phyloP scores from a whole-genome alignment of 768 basidiomycete species.

The Rhodotorula babjevae region DNA sequence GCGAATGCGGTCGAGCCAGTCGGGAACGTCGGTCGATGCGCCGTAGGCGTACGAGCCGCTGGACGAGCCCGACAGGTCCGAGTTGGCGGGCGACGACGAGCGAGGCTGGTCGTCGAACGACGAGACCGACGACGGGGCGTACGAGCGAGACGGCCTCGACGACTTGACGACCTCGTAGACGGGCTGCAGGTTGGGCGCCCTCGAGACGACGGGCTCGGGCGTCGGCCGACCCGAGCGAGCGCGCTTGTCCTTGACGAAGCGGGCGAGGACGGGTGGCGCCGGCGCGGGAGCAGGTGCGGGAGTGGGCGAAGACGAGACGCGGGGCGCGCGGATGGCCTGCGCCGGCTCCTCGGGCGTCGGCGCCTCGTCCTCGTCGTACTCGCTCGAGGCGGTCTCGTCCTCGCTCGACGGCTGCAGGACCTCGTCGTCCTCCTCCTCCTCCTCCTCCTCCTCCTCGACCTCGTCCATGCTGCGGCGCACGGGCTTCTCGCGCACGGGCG shows the following conservation, averaged over 20 bases:
- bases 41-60: neutral
- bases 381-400: neutral
- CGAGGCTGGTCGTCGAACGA: neutral
- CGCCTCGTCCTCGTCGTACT: neutral
- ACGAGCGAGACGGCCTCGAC: neutral
- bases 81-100: neutral
- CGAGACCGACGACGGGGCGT: neutral
- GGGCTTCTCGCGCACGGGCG: neutral
- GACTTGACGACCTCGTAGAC: slow-evolving; percentile 9
- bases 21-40: slow-evolving; percentile 20
- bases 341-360: neutral
- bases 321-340: neutral
- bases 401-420: too few relatives aligned
- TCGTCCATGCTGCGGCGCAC: neutral
- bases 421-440: neutral
- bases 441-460: slow-evolving; percentile 3
- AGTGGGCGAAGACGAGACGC: neutral
- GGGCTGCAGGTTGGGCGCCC: neutral
- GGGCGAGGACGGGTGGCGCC: neutral
- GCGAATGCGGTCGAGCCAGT: slow-evolving; percentile 31
- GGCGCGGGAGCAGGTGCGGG: neutral
- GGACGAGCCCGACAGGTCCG: slow-evolving; percentile 4
- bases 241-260: slow-evolving; percentile 9
- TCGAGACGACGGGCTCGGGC: neutral
- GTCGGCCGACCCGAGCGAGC: neutral